phyloP scores from a whole-genome alignment of 225 moss, liverwort and hornwort genomes.

The Takakia lepidozioides region DNA sequence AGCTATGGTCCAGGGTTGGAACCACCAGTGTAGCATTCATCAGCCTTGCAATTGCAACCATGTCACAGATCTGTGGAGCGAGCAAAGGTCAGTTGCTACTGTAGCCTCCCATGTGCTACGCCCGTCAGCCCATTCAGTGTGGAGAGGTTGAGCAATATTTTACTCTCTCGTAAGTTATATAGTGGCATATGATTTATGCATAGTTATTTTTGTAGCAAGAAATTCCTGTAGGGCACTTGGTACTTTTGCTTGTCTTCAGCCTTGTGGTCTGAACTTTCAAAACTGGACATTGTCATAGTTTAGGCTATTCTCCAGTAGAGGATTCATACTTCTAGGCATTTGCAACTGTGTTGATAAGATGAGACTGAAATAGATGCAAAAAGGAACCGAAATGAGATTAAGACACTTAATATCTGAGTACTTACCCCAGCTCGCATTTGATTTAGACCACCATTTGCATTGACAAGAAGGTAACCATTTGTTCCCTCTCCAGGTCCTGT shows the following conservation, averaged over 20 bases:
- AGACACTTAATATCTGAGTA: background rate
- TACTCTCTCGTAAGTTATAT: background rate
- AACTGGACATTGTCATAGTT: too few relatives aligned
- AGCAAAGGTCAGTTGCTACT: conserved; percentile 1
- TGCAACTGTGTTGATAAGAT: too few relatives aligned
- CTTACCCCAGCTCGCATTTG: too few relatives aligned
- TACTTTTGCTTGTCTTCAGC: too few relatives aligned
- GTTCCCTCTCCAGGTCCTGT: background rate
- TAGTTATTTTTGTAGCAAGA: background rate
- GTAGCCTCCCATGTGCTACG: too few relatives aligned
- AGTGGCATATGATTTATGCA: background rate
- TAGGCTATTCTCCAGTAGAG: background rate
- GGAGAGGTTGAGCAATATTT: background rate
- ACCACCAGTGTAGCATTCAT: conserved; percentile 87
- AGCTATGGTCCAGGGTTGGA: conserved; percentile 82
- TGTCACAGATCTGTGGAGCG: conserved; percentile 74
- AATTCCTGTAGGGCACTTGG: too few relatives aligned
- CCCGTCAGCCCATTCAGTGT: too few relatives aligned
- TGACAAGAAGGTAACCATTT: background rate
- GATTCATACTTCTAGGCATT: too few relatives aligned
- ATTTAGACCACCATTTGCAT: too few relatives aligned
- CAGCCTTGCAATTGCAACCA: conserved; percentile 84
- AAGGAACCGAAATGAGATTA: background rate
- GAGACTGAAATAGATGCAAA: background rate
- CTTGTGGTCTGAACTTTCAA: too few relatives aligned